phyloP scores from a whole-genome alignment of 1,284 basidiomycete genomes.

The Ustilago lituana region DNA sequence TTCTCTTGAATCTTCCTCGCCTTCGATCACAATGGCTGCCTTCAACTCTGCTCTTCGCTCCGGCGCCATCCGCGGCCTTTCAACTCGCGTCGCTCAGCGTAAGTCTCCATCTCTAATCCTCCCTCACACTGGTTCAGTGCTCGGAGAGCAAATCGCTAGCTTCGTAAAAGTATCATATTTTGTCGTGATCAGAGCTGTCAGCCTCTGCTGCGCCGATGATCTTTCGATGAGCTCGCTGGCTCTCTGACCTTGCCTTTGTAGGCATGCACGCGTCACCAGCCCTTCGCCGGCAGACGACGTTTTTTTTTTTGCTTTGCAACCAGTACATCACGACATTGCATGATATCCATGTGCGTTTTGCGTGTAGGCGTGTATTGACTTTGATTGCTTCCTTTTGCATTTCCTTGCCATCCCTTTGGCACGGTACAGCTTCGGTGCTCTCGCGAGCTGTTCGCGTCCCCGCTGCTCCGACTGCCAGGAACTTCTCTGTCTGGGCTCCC shows the following conservation, averaged over 20 bases:
- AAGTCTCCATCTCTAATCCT: slow-evolving; percentile 13
- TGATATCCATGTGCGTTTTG: no score
- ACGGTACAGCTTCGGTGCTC: slow-evolving; percentile 36
- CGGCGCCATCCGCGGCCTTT: slow-evolving; percentile 47
- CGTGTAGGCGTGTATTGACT: not conserved
- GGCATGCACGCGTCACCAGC: no score
- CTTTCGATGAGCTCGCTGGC: no score
- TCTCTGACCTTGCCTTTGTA: no score
- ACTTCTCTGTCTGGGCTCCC: slow-evolving; percentile 46
- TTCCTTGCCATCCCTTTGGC: slow-evolving; percentile 3
- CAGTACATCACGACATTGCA: no score
- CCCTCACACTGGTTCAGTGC: not conserved
- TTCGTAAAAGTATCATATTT: no score
- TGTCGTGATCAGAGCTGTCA: no score
- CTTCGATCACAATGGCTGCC: slow-evolving; percentile 32
- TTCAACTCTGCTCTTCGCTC: slow-evolving; percentile 49
- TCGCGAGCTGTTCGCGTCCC: slow-evolving; percentile 39
- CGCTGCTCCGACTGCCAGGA: slow-evolving; percentile 27
- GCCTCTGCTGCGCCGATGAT: no score
- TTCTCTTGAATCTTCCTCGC: slow-evolving; percentile 1
- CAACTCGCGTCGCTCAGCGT: slow-evolving; percentile 46
- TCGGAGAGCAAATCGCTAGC: no score
- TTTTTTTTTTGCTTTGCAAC: no score
- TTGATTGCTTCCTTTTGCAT: not conserved
- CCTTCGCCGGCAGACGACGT: no score